Conservation (phyloP, 768 basidiomycete genomes). For the Lactarius akahatsu region DNA sequence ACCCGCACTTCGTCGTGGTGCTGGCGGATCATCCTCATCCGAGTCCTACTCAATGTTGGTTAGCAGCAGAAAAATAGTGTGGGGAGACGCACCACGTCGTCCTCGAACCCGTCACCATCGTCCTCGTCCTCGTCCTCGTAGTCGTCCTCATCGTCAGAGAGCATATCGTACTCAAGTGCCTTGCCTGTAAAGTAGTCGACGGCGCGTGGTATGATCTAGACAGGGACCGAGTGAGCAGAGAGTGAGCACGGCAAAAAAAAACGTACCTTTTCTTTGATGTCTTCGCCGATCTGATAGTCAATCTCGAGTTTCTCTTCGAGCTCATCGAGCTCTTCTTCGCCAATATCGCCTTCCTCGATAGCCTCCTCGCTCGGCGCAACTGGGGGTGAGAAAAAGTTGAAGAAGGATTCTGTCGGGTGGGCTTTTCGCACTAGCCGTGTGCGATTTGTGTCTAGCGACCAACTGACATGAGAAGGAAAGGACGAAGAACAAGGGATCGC, state of each 20-base stretch:
- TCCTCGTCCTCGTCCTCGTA: constrained; percentile 53
- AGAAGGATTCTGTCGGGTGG: constrained; percentile 91
- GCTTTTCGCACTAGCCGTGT: constrained; percentile 84
- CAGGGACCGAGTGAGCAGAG: neutral
- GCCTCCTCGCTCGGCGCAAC: constrained; percentile 66
- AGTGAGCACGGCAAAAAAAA: neutral
- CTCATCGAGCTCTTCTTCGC: constrained; percentile 84
- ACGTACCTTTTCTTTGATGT: constrained; percentile 90
- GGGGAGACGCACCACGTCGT: constrained; percentile 50
- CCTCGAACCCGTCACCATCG: constrained; percentile 56
- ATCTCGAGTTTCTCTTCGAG: constrained; percentile 92
- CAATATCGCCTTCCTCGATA: constrained; percentile 68
- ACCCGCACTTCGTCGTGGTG: constrained; percentile 46
- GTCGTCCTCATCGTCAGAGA: constrained; percentile 38
- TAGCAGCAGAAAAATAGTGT: constrained; percentile 14
- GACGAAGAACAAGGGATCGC: neutral
- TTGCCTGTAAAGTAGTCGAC: constrained; percentile 98
- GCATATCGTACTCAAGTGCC: constrained; percentile 78
- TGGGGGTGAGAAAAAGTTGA: constrained; percentile 96
- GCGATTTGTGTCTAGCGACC: constrained; percentile 68
- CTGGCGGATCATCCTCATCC: constrained; percentile 65
- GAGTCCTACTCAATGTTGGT: constrained; percentile 49
- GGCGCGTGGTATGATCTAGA: constrained; percentile 88
- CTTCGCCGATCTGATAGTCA: constrained; percentile 98
- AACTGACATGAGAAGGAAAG: constrained; percentile 5